Base-by-base conservation (phyloP, 1,284 basidiomycete species). In the Trichosporon sp. region DNA sequence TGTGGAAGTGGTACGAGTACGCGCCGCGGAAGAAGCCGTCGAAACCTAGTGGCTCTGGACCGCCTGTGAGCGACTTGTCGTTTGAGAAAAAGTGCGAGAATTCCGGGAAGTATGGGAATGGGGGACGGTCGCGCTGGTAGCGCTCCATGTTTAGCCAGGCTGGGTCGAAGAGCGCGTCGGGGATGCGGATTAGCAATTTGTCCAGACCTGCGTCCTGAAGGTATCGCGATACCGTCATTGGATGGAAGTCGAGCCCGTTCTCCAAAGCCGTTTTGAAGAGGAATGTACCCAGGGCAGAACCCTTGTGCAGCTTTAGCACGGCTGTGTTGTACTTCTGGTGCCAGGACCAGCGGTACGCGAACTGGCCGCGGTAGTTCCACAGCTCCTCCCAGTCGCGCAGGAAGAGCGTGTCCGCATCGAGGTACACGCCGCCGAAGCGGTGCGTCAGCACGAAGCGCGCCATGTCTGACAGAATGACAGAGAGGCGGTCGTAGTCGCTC, bases 381-480 rank as follows among this genome's bases (percentile, higher is more conserved):
- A 94, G 80, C 69, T 93, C 91, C 74, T 92, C 90, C 91, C 91
- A 94, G 74, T 94, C 91, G n/a, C 91, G 86, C 13, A 94, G 79
- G 70, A 94, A 86, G 61, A 94, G 84, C 4, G 89, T 92, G 76
- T 93, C 91, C 16, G 90, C 90, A 72, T 94, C 91, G 58, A 94
- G 85, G 74, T 93, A 94, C 52, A 89, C 88, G 11, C 91, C 91
- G 40, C 91, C 91, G 71, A 87, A 93, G 49, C 90, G 87, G 79
- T 93, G 89, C 63, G 89, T 91, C 11, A 93, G 81, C 61, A 92
- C 86, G 74, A 93, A 93, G 19, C 91, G 86, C 3, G 89, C 91
- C 87, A 93, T 89, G 74, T 94, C 91, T 13, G 90, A 91, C 7
- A 93, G 81, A 69, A 92, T 89, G 66, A 91, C 89, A 0, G 89